Evolutionary conservation across 2,329 filamentous ascomycete genomes (phyloP), one percentile per base, ranked within the genome.

Genomic region (Didymella pomorum): DNA sequence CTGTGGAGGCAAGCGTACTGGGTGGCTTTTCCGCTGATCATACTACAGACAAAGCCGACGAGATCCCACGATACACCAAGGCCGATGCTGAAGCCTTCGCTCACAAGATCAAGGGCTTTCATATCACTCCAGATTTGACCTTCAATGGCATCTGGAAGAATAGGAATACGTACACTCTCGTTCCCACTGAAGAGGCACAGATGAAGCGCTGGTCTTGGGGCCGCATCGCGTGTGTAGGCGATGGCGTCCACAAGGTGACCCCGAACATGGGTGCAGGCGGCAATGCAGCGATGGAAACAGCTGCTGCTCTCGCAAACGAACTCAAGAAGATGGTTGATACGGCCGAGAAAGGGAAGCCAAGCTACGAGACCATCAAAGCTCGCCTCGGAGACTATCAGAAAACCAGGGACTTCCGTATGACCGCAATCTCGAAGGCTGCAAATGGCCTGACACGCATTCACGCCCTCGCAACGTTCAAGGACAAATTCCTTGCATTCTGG

Each of bases 211-310:
- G 79, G 75, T 71, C 76, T 41, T 80, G 72, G 58, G 68, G 72
- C 14, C 66, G 79, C 11, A 73, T 79, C 3, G 67, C 80, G 4
- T 68, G 72, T 4, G 71, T 81, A 11, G 79, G 79, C 0, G 79
- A 81, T 58, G 68, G 78, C 0, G 75, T 74, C 2, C 79, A 81
- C 58, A 81, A 81, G 71, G 76, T 68, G 55, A 61, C 64, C 6
- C 65, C 65, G 9, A 63, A 62, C 16, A 60, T 63, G 46, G 65
- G 63, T 16, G 58, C 62, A 31, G 65, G 63, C n/a, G 63, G 61
- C 31, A 68, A 68, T 28, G 55, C 56, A 29, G 63, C 65, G 14
- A 61, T 68, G 28, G 62, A 66, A 42, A 62, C 63, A 1, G 65
- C 58, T 61, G 69, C 63, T 21, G 58, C 60, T 25, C 56, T 67